Conservation (phyloP, 257 asterid genomes). For the Salvia miltiorrhiza region DNA sequence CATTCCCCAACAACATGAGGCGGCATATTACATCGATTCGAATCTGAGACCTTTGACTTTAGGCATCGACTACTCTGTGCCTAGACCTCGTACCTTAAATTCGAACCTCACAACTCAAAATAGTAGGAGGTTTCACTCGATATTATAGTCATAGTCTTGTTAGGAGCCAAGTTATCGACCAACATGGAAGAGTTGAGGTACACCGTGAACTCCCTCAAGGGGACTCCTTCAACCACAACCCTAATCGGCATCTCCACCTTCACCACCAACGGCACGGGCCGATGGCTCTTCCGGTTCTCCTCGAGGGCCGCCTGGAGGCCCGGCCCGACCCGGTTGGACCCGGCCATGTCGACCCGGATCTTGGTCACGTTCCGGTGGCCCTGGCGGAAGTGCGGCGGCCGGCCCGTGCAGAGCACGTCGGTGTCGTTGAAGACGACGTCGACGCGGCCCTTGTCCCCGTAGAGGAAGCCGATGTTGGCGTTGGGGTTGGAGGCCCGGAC, state of each 20-base stretch:
- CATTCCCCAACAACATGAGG: too few species aligned
- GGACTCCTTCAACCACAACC: slow-evolving; percentile 11
- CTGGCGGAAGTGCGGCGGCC: slow-evolving; percentile 43
- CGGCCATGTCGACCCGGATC: slow-evolving; percentile 32
- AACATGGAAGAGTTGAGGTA: slow-evolving; percentile 36
- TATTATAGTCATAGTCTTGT: slow-evolving; percentile 32
- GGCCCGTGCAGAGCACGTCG: slow-evolving; percentile 36
- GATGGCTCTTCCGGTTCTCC: slow-evolving; percentile 9
- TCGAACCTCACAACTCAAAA: slow-evolving; percentile 10
- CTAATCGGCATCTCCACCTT: slow-evolving; percentile 36
- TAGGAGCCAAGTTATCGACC: slow-evolving; percentile 44
- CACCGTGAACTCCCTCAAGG: slow-evolving; percentile 27
- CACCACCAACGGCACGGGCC: slow-evolving; percentile 44
- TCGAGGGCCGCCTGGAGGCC: slow-evolving; percentile 34
- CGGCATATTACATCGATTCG: too few species aligned
- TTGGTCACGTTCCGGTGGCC: slow-evolving; percentile 28
- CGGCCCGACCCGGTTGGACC: slow-evolving; percentile 32
- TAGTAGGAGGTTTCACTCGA: slow-evolving; percentile 26
- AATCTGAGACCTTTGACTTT: too few species aligned
- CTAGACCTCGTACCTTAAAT: too few species aligned
- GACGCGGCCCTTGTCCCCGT: slow-evolving; percentile 32
- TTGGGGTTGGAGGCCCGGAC: slow-evolving; percentile 44
- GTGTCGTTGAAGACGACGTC: slow-evolving; percentile 23
- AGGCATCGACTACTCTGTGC: too few species aligned
- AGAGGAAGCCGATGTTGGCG: slow-evolving; percentile 25